A percentile compares a stretch with the other conserved stretches of the same genome.
phyloP scores from a whole-genome alignment of 306 rosid genomes.

The Lathyrus sativus region DNA sequence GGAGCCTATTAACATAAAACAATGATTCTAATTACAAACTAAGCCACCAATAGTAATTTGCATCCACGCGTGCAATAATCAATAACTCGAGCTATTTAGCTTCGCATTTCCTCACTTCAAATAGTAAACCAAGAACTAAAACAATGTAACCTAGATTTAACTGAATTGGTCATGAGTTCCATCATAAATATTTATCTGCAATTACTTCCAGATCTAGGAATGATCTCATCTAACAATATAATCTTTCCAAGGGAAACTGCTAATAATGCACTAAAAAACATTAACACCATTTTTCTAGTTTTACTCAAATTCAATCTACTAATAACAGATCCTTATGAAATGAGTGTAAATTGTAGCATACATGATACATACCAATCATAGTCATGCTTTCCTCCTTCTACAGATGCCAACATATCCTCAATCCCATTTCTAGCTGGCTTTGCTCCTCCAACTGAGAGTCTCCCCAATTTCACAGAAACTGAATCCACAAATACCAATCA shows the following conservation, averaged over 20 bases:
- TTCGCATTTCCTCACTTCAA: slow-evolving; percentile 10
- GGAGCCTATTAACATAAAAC: slow-evolving; percentile 72
- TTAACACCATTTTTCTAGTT: not conserved
- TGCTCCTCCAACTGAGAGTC: slow-evolving; percentile 83
- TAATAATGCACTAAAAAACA: slow-evolving; percentile 18
- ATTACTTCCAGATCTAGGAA: slow-evolving; percentile 27
- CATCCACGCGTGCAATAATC: not conserved
- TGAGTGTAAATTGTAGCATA: not conserved
- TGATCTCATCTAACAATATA: slow-evolving; percentile 16
- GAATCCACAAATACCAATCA: slow-evolving; percentile 36
- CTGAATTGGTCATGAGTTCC: slow-evolving; percentile 1
- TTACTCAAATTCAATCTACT: slow-evolving; percentile 2
- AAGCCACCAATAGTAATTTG: slow-evolving; percentile 11
- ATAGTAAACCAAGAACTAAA: slow-evolving; percentile 23
- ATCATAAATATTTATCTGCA: slow-evolving; percentile 1
- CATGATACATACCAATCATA: slow-evolving; percentile 73
- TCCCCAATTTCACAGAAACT: slow-evolving; percentile 86
- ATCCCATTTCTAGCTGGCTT: slow-evolving; percentile 65
- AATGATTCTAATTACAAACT: slow-evolving; percentile 29
- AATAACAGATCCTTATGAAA: not conserved
- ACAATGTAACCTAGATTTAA: slow-evolving; percentile 16
- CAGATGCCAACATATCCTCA: slow-evolving; percentile 77
- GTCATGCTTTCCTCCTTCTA: slow-evolving; percentile 93
- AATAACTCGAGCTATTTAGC: not conserved
- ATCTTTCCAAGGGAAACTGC: not conserved